Base-by-base conservation (phyloP, 2,329 filamentous ascomycete genomes). In the Exserohilum rostratum region DNA sequence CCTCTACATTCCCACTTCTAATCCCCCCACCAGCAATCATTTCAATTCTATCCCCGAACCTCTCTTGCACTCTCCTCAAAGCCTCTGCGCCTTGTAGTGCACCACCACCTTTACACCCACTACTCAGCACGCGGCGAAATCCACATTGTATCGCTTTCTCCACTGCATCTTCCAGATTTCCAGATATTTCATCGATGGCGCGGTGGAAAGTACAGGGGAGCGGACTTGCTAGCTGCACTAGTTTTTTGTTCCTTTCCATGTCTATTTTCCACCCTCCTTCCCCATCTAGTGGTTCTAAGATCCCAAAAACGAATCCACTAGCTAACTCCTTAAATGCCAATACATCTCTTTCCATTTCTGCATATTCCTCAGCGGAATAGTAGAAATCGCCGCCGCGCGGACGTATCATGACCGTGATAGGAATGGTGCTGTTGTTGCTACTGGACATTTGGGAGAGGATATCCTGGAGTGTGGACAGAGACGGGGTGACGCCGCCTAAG, bases 201-300 rank as follows among this genome's bases (percentile, higher is more conserved):
- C 82, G 76, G 62, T 85, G 82, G 47, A 85, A 85, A 2, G 82
- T 84, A 62, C 81, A 84, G 2, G 79, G 77, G 22, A 76, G 62
- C 3, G 76, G 74, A 2, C 58, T 64, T 1, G 81, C 80, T 3
- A 75, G 56, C 11, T 64, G 50, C 0, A 85, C 76, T 5, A 84
- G 65, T 25, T 25, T 7, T 25, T 25, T 25, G 22, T 7, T 5
- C 22, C 7, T 7, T 25, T 7, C 4, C 4, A 25, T 25, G 22
- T 7, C 22, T n/a, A n/a, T n/a, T n/a, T n/a, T n/a, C n/a, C n/a
- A n/a, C 22, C 22, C 22, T 25, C 22, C 4, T 25, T 25, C 22
- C 7, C 22, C 22, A 7, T 34, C 6, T 65, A 43, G n/a, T 1
- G 25, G 18, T 18, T 71, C 65, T 27, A 84, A 62, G 27, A 83